These are phyloP conservation scores for Sporisorium scitamineum DNA, from an alignment of 1,284 basidiomycete genomes.

Conservation along the genomic window DNA sequence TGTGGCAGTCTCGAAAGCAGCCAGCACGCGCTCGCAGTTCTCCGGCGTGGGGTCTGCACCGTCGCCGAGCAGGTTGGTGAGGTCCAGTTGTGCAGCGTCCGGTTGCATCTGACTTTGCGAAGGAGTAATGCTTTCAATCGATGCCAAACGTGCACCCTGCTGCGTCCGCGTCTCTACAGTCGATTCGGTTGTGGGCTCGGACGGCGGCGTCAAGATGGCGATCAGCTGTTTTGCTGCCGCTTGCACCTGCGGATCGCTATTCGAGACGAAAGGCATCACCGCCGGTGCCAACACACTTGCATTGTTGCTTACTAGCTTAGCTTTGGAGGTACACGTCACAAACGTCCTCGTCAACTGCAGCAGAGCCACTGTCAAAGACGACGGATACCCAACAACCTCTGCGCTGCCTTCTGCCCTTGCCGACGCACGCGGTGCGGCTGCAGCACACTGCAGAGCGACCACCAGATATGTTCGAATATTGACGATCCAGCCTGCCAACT, in stretches of 20 bases:
- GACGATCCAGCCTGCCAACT: constrained; percentile 40
- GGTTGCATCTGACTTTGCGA: too few species aligned
- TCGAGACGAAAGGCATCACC: constrained; percentile 18
- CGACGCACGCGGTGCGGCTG: constrained; percentile 7
- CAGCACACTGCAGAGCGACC: constrained; percentile 21
- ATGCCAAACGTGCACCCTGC: neutral
- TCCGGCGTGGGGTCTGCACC: neutral
- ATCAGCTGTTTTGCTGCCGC: constrained; percentile 9
- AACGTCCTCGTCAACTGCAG: constrained; percentile 28
- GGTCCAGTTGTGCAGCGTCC: neutral
- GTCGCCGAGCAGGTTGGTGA: constrained; percentile 4
- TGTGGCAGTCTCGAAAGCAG: neutral
- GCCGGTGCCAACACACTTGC: constrained; percentile 11
- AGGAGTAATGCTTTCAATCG: neutral
- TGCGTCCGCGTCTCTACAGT: neutral
- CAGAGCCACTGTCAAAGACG: constrained; percentile 17
- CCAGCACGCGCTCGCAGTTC: constrained; percentile 8
- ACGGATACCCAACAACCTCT: constrained; percentile 10
- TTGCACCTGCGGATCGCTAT: constrained; percentile 29
- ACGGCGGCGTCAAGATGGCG: constrained; percentile 3
- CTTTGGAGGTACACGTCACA: constrained; percentile 19
- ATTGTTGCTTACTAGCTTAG: constrained; percentile 18
- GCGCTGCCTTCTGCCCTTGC: neutral
- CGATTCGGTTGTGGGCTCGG: neutral
- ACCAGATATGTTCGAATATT: constrained; percentile 33